These are phyloP conservation scores for Guadua angustifolia DNA, from an alignment of 176 grass and related monocot genomes.

Conservation along the genomic window DNA sequence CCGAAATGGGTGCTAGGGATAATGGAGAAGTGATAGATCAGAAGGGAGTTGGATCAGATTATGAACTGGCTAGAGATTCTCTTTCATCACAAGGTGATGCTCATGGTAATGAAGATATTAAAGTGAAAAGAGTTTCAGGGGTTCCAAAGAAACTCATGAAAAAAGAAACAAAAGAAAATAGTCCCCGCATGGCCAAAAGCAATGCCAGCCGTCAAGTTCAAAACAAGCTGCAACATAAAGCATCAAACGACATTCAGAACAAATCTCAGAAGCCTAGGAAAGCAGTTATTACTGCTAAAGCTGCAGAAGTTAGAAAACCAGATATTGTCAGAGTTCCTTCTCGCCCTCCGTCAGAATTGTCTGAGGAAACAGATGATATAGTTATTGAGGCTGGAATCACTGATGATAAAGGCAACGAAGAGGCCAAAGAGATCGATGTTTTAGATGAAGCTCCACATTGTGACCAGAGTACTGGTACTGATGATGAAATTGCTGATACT, in stretches of 20 bases:
- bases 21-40: constrained; percentile 72
- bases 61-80: constrained; percentile 70
- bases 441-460: constrained; percentile 89
- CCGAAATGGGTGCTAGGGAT: constrained; percentile 85
- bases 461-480: constrained; percentile 90
- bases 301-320: constrained; percentile 54
- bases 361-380: constrained; percentile 73
- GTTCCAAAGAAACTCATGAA: constrained; percentile 74
- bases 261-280: constrained; percentile 70
- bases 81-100: constrained; percentile 70
- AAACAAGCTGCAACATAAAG: constrained; percentile 73
- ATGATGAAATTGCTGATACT: constrained; percentile 84
- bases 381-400: constrained; percentile 54
- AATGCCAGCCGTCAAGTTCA: constrained; percentile 51
- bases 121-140: constrained; percentile 57
- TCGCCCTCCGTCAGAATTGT: constrained; percentile 61
- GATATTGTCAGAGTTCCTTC: constrained; percentile 60
- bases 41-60: constrained; percentile 67
- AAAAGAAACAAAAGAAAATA: constrained; percentile 70
- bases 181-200: constrained; percentile 55
- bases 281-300: constrained; percentile 48
- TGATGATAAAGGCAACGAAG: constrained; percentile 71
- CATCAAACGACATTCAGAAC: constrained; percentile 60
- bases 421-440: constrained; percentile 94
- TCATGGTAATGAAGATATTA: constrained; percentile 53